Percentiles rank a stretch among this genome's conserved stretches.
Conservation (phyloP, 129 eudicot species). For the Centella asiatica region DNA sequence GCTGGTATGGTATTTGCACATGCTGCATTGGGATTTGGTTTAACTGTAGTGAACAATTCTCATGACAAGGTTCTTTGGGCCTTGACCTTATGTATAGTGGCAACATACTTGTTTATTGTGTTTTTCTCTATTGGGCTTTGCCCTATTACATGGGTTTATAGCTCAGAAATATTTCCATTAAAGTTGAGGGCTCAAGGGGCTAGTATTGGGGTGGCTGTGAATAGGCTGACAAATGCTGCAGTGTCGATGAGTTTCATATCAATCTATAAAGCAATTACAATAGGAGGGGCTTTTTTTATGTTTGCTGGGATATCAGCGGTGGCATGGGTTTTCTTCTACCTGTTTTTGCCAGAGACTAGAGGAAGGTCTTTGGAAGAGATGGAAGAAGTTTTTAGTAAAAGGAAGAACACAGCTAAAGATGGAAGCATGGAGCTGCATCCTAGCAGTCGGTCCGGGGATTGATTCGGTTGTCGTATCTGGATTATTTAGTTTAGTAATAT, state of each 20-base stretch:
- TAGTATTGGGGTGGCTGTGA: slow-evolving; percentile 72
- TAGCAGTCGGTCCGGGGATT: background rate
- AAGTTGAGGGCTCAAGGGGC: slow-evolving; percentile 69
- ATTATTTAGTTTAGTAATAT: background rate
- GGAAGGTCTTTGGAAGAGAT: slow-evolving; percentile 71
- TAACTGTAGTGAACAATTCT: slow-evolving; percentile 46
- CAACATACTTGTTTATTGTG: slow-evolving; percentile 37
- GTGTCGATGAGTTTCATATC: slow-evolving; percentile 75
- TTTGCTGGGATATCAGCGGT: slow-evolving; percentile 51
- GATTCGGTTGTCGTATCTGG: background rate
- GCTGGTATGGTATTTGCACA: slow-evolving; percentile 51
- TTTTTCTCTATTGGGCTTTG: slow-evolving; percentile 60
- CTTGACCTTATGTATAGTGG: slow-evolving; percentile 40
- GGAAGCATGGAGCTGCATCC: slow-evolving; percentile 25
- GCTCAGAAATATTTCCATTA: slow-evolving; percentile 67
- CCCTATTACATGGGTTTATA: slow-evolving; percentile 78
- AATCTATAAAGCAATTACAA: slow-evolving; percentile 44
- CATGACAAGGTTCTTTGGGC: slow-evolving; percentile 42
- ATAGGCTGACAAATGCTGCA: slow-evolving; percentile 66
- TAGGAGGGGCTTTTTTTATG: slow-evolving; percentile 74
- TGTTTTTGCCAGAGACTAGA: slow-evolving; percentile 72
- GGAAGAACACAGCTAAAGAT: slow-evolving; percentile 14
- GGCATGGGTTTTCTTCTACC: slow-evolving; percentile 62
- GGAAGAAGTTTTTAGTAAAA: slow-evolving; percentile 46
- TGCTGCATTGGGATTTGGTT: slow-evolving; percentile 38